Percentiles rank a stretch among this genome's conserved stretches.
These are phyloP conservation scores for Microcyclospora pomicola DNA, from an alignment of 2,329 filamentous ascomycete genomes.

Conservation along the genomic window DNA sequence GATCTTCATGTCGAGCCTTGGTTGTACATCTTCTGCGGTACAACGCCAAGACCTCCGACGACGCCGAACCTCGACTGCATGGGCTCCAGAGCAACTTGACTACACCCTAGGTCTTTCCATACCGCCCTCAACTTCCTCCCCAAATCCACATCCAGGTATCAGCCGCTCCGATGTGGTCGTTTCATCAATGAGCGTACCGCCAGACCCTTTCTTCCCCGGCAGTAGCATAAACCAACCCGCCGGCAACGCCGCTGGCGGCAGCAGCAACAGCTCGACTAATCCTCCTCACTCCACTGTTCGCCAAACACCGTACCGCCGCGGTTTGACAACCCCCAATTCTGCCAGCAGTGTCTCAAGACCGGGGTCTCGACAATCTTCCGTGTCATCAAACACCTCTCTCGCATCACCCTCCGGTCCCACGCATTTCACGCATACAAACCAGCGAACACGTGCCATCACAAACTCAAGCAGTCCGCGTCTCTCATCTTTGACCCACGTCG, in stretches of 20 bases:
- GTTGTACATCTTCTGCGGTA: too few relatives aligned
- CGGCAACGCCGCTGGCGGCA: constrained; percentile 20
- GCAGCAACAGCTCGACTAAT: constrained; percentile 33
- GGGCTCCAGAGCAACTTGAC: too few relatives aligned
- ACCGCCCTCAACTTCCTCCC: not conserved
- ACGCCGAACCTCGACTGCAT: too few relatives aligned
- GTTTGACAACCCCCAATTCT: constrained; percentile 38
- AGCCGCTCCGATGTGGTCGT: constrained; percentile 17
- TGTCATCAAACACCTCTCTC: constrained; percentile 40
- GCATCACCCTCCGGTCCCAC: constrained; percentile 42
- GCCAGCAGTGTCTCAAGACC: constrained; percentile 37
- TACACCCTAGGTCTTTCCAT: too few relatives aligned
- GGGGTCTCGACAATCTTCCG: constrained; percentile 40
- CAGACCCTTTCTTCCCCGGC: constrained; percentile 11
- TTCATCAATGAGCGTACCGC: constrained; percentile 38
- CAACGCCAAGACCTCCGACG: too few relatives aligned
- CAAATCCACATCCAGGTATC: not conserved
- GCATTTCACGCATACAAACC: constrained; percentile 41
- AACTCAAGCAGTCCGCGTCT: constrained; percentile 40
- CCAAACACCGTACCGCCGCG: constrained; percentile 42
- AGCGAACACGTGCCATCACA: constrained; percentile 42
- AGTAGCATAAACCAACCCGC: constrained; percentile 2
- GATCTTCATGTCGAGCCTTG: too few relatives aligned
- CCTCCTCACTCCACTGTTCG: constrained; percentile 44
- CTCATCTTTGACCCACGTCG: constrained; percentile 29